These are phyloP conservation scores for Phytophthora vignae DNA, from an alignment of 352 stramenopile genomes.

Conservation along the genomic window DNA sequence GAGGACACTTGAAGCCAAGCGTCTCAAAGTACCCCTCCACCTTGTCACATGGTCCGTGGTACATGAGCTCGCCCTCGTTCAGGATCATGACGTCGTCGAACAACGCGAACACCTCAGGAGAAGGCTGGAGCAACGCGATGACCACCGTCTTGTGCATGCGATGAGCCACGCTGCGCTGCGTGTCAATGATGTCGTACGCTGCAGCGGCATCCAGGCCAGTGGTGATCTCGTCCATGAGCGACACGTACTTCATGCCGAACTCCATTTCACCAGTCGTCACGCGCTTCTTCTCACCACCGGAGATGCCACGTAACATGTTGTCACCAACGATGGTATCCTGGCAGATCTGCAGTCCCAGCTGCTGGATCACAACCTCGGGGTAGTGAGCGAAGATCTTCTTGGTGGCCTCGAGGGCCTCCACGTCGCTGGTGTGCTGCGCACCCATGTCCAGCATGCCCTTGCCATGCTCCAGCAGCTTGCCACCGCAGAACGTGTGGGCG, in stretches of 20 bases:
- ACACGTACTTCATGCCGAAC: conserved; percentile 69
- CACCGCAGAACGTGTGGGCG: conserved; percentile 37
- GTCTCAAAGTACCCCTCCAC: conserved; percentile 47
- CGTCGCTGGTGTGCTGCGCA: neutral
- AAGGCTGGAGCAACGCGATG: conserved; percentile 82
- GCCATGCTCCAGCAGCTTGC: conserved; percentile 20
- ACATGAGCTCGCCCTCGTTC: conserved; percentile 71
- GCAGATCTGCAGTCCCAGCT: conserved; percentile 42
- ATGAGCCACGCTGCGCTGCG: conserved; percentile 29
- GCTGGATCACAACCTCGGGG: conserved; percentile 46
- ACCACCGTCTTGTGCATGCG: conserved; percentile 43
- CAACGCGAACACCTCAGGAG: conserved; percentile 89
- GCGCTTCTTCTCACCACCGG: conserved; percentile 72
- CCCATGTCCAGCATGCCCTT: conserved; percentile 18
- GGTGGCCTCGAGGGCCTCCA: conserved; percentile 15
- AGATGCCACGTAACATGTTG: conserved; percentile 63
- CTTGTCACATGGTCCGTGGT: conserved; percentile 37
- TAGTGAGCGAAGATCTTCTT: conserved; percentile 38
- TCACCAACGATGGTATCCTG: conserved; percentile 2
- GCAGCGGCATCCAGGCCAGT: conserved; percentile 60
- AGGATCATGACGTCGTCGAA: conserved; percentile 70
- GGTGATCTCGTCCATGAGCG: conserved; percentile 86
- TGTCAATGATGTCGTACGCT: conserved; percentile 36
- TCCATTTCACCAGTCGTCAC: conserved; percentile 89
- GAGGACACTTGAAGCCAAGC: conserved; percentile 45